Conservation (phyloP, 2,329 filamentous ascomycete genomes). For the Elsinoe ampelina region DNA sequence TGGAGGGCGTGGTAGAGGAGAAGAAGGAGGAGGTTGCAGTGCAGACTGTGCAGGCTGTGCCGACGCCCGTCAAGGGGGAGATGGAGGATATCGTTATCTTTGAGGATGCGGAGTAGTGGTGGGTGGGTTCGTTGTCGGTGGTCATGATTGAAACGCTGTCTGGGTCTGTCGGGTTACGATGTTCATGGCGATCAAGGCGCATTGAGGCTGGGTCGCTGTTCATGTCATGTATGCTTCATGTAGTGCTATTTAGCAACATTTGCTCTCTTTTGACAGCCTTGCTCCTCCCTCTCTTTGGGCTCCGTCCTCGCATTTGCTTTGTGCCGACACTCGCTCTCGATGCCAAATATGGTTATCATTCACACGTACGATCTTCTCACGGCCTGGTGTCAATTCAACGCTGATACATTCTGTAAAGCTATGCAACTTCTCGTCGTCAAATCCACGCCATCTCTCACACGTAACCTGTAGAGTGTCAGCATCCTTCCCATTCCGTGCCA, state of each 20-base stretch:
- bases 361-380: neutral
- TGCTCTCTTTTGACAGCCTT: neutral
- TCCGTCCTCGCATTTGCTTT: neutral
- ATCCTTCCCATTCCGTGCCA: neutral
- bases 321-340: no score
- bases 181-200: constrained; percentile 6
- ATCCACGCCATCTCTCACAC: neutral
- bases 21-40: constrained; percentile 14
- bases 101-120: constrained; percentile 19
- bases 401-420: constrained; percentile 9
- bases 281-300: neutral
- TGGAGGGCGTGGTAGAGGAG: constrained; percentile 14
- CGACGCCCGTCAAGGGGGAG: constrained; percentile 14
- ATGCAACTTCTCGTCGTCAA: neutral
- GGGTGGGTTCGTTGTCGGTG: neutral
- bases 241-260: neutral
- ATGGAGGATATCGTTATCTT: constrained; percentile 23
- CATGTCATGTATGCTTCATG: constrained; percentile 6
- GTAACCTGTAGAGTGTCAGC: neutral
- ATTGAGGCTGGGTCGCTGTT: neutral
- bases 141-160: neutral
- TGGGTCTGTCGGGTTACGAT: constrained; percentile 1
- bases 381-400: neutral
- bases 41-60: constrained; percentile 10
- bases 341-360: neutral